These are phyloP conservation scores for Candida sonorensis DNA, from an alignment of 805 yeast genomes.

Conservation along the genomic window DNA sequence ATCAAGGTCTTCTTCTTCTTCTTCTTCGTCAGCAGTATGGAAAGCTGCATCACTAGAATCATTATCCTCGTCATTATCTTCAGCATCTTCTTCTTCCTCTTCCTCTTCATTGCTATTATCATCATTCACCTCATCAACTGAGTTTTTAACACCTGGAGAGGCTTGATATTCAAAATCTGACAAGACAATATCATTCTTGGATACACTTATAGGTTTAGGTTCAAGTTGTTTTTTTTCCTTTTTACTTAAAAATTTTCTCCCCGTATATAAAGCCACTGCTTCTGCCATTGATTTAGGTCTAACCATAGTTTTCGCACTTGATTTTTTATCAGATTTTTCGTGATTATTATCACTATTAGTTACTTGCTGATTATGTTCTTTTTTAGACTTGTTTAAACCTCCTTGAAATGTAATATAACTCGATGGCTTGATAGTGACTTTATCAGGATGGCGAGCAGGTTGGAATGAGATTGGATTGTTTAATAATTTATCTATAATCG, in stretches of 20 bases:
- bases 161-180: conserved; percentile 7
- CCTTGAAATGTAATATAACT: conserved; percentile 38
- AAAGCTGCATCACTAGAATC: conserved; percentile 24
- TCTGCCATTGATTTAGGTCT: conserved; percentile 47
- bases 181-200: conserved; percentile 1
- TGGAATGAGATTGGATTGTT: conserved; percentile 58
- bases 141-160: conserved; percentile 6
- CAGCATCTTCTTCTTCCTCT: conserved; percentile 1
- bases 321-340: no score
- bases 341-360: conserved; percentile 5
- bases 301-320: conserved; percentile 13
- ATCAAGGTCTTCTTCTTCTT: conserved; percentile 6
- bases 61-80: conserved; percentile 11
- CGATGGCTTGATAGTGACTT: conserved; percentile 37
- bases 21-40: conserved; percentile 25
- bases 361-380: no score
- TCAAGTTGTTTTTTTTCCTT: conserved; percentile 30
- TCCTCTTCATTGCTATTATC: neutral
- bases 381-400: no score
- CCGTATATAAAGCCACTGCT: conserved; percentile 52
- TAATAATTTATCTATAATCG: conserved; percentile 57
- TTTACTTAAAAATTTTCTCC: conserved; percentile 45
- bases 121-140: conserved; percentile 15
- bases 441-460: conserved; percentile 51
- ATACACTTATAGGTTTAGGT: conserved; percentile 13